Evolutionary conservation across 768 basidiomycete genomes (phyloP), one percentile per base, ranked within the genome.

Genomic region (Pleurotus pulmonarius): DNA sequence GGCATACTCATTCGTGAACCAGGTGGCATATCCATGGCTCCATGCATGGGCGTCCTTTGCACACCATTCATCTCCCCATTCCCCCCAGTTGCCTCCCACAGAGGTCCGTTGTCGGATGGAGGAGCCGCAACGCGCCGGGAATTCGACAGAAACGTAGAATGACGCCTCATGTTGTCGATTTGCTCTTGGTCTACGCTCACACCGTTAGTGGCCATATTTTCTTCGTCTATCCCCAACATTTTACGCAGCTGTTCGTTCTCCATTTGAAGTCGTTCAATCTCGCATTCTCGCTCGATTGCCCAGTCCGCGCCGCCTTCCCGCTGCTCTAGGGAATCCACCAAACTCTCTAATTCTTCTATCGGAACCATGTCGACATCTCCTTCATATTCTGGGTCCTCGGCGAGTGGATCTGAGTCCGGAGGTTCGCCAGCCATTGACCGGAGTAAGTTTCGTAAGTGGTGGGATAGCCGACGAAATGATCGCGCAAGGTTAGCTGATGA

Each of bases 231-330:
- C 15, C 82, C 85, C 46, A 99, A 73, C 70, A 89, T 67, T 64
- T 78, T 77, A 49, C 96, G 78, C 49, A 99, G 73, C 56, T 84
- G 79, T 44, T 82, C 80, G 66, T 99, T 99, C 73, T 98, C 96
- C 49, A 73, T 74, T 68, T 88, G 87, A 43, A 99, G 73, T 48
- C 94, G 80, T 8, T 79, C 64, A 52, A 99, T 92, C 73, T 98
- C 97, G 59, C 75, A 73, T 68, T 98, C 96, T 59, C 97, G 82
- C 68, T 93, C 91, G 57, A 87, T 60, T 2, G 90, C 87, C 92
- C 96, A 98, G 69, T 98, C 94, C 41, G 78, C 74, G 20, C 82
- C 70, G 3, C 73, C 74, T 52, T 22, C 67, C 40, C 61, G 59
- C 55, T 72, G 65, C 46, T 79, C 74, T 47, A 85, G 70, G 12